Evolutionary conservation across 148 eudicot genomes (phyloP).

Genomic region (Silene uniflora): DNA sequence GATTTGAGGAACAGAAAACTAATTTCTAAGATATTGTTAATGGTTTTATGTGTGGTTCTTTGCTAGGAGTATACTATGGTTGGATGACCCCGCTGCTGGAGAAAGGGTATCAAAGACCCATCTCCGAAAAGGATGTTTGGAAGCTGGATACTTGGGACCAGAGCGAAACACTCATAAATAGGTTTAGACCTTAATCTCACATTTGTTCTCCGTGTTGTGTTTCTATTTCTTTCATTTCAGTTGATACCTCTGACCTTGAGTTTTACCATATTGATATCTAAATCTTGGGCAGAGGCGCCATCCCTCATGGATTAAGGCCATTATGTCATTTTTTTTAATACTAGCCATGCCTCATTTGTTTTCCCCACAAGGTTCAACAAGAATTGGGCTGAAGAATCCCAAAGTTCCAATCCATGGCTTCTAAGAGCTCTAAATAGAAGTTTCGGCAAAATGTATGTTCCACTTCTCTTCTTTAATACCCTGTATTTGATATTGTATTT

Average conservation of each 20-base stretch:
- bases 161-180: slow-evolving; percentile 62
- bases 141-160: slow-evolving; percentile 76
- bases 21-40: background rate
- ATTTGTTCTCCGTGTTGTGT: background rate
- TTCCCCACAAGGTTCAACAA: slow-evolving; percentile 60
- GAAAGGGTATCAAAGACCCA: slow-evolving; percentile 60
- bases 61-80: slow-evolving; percentile 2
- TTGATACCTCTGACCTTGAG: background rate
- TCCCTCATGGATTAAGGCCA: background rate
- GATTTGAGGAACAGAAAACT: too few relatives aligned
- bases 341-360: background rate
- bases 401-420: slow-evolving; percentile 54
- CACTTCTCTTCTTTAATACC: background rate
- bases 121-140: too few relatives aligned
- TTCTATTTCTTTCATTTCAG: background rate
- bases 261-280: background rate
- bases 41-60: background rate
- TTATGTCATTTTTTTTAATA: background rate
- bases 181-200: slow-evolving; percentile 27
- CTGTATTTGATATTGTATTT: background rate
- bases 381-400: slow-evolving; percentile 64
- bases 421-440: slow-evolving; percentile 71
- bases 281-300: background rate
- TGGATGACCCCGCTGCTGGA: slow-evolving; percentile 4
- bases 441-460: slow-evolving; percentile 61